Base-by-base conservation (phyloP, 208 protist genomes). In the Crithidia acanthocephali region DNA sequence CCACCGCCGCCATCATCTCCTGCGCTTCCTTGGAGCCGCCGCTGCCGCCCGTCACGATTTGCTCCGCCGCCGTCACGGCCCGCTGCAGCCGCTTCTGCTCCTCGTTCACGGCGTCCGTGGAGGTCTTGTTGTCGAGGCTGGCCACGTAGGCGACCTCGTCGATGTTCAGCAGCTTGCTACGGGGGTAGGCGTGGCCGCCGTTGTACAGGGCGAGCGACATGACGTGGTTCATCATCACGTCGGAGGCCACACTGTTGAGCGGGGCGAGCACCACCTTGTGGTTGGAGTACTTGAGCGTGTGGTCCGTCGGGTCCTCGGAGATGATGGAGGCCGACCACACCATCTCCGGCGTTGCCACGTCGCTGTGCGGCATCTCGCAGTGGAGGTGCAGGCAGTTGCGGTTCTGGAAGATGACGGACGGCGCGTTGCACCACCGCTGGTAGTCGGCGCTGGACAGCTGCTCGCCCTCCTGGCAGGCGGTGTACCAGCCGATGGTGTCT, bases 401-500 rank as follows among this genome's bases (percentile, higher is more conserved):
- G 44, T 66, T 59, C 35, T 74, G 52, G 32, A 93, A 89, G 28
- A 74, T 65, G 28, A 65, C 40, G 18, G 76, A 65, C 6, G 91
- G 86, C 52, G 75, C 76, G 32, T 84, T 72, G 74, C 87, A 90
- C 85, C 83, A 92, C 27, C 52, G 28, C 33, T 84, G 68, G 66
- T 91, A 91, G 47, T 81, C 69, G 47, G 63, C 74, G 53, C 72
- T 72, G 0, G 71, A 66, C 2, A 64, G 58, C 32, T 73, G 56
- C 13, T 72, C 63, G 53, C 67, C 55, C 44, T 37, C 22, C 60
- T 61, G 79, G 18, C 83, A 79, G 13, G 87, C 91, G 20, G 77
- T 78, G 75, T 95, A 95, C 91, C 91, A 95, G 33, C 91, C 91
- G 11, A 95, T 72, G 9, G 87, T 50, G 45, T 62, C 65, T n/a